Base-by-base conservation (phyloP, 2,329 filamentous ascomycete species). In the Cercospora sp. region DNA sequence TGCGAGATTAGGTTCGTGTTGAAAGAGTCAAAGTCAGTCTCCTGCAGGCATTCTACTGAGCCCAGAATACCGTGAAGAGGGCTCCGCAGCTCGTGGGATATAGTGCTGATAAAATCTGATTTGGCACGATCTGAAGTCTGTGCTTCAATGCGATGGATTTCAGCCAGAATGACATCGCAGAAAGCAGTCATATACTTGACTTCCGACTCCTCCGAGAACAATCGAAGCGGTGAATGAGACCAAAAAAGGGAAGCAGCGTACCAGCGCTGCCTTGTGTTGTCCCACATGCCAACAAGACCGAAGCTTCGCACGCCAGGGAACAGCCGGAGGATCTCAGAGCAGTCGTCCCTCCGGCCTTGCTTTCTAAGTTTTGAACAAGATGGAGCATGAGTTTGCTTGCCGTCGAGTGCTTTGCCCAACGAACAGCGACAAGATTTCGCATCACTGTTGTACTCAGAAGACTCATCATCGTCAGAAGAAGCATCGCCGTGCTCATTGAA, bases 201-300 rank as follows among this genome's bases (percentile, higher is more conserved):
- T 28, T 79, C 79, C 20, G 77, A 77, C n/a, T 79, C 76, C 51
- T 77, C 77, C 5, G 79, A 78, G 45, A 83, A 78, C n/a, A 82
- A 77, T 4, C 79, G 78, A 6, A 81, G 76, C 6, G 80, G 74
- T 8, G 79, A 83, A 57, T 83, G 83, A 31, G 84, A 84, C 63
- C 82, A 84, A 5, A 82, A 78, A 23, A 83, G 68, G n/a, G 71
- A 71, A 3, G 74, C 76, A 7, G 73, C 73, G 64, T 72, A 77
- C 76, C 76, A 78, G 6, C 75, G 69, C 23, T 75, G 73, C 31
- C 74, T 67, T 12, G 80, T 80, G 16, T 82, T 80, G 71, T 87
- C 85, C 83, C 84, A 87, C 12, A 86, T 74, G 0, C 84, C 84
- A 3, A 85, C 77, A 48, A 87, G 82, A 5, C 85, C 78, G 3